Conservation (phyloP, 768 basidiomycete species). For the Macrolepiota dolichaula region DNA sequence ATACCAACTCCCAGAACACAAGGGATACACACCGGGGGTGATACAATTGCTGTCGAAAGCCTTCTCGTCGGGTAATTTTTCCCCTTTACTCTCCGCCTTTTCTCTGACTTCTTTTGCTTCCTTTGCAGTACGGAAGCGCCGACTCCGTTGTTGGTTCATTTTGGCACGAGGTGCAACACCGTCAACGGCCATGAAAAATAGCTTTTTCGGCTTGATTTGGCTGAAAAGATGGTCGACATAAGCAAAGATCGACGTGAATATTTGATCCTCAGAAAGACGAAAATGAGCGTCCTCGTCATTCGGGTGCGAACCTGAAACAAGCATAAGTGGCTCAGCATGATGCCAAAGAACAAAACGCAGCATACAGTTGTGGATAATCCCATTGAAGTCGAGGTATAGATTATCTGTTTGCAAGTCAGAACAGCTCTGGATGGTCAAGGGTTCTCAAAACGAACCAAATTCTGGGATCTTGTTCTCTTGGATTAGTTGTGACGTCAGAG, state of each 20-base stretch:
- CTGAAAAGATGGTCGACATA: slow-evolving; percentile 97
- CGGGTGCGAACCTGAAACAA: slow-evolving; percentile 76
- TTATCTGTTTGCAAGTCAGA: slow-evolving; percentile 55
- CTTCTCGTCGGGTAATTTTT: slow-evolving; percentile 88
- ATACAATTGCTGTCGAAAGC: slow-evolving; percentile 99
- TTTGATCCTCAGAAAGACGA: slow-evolving; percentile 93
- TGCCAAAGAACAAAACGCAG: slow-evolving; percentile 12
- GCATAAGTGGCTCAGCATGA: not conserved
- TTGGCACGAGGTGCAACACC: slow-evolving; percentile 97
- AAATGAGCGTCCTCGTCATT: slow-evolving; percentile 97
- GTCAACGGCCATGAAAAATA: slow-evolving; percentile 99
- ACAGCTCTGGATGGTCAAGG: not conserved
- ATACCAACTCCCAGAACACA: not conserved
- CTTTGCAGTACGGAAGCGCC: slow-evolving; percentile 92
- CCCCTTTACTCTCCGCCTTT: slow-evolving; percentile 85
- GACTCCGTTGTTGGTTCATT: slow-evolving; percentile 97
- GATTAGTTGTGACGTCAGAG: slow-evolving; percentile 95
- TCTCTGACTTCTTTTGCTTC: slow-evolving; percentile 86
- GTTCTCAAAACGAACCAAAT: slow-evolving; percentile 64
- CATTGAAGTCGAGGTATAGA: slow-evolving; percentile 92
- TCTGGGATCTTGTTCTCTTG: slow-evolving; percentile 99
- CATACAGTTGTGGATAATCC: slow-evolving; percentile 82
- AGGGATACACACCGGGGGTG: slow-evolving; percentile 73
- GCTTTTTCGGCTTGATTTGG: slow-evolving; percentile 96
- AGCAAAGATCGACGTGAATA: slow-evolving; percentile 94